Conservation (phyloP, 2,329 filamentous ascomycete genomes). For the Verticillium albo-atrum region DNA sequence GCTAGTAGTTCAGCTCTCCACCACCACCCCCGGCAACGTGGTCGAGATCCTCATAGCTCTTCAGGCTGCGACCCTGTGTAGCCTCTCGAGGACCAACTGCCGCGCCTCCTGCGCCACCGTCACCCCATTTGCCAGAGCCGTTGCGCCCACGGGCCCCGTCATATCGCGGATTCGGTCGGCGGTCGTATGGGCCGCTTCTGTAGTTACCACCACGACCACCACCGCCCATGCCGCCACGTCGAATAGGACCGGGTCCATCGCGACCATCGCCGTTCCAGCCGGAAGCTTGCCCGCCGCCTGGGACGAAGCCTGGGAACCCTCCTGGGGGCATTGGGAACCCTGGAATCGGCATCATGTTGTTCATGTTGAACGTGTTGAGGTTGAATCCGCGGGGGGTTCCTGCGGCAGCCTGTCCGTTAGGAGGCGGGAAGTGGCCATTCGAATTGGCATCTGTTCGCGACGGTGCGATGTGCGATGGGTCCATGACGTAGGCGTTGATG, state of each 20-base stretch:
- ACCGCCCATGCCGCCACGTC: conserved; percentile 57
- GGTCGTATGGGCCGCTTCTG: conserved; percentile 70
- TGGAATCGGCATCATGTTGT: conserved; percentile 55
- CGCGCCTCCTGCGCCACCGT: conserved; percentile 67
- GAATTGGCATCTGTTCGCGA: conserved; percentile 91
- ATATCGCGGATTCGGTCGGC: conserved; percentile 54
- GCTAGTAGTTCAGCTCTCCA: conserved; percentile 85
- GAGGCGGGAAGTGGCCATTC: conserved; percentile 88
- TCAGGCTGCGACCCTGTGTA: conserved; percentile 85
- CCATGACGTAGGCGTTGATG: conserved; percentile 90
- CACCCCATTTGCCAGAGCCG: conserved; percentile 61
- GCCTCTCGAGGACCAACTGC: conserved; percentile 85
- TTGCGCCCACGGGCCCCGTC: conserved; percentile 49
- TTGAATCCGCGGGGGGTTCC: conserved; percentile 93
- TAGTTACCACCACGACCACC: conserved; percentile 41
- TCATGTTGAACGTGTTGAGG: conserved; percentile 65
- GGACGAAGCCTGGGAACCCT: conserved; percentile 52
- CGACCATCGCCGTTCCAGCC: conserved; percentile 54
- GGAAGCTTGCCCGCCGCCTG: conserved; percentile 36
- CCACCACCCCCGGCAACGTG: conserved; percentile 70
- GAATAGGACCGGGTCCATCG: conserved; percentile 59
- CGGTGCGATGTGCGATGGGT: conserved; percentile 90
- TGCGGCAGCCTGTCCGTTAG: conserved; percentile 67
- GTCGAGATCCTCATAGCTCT: conserved; percentile 97
- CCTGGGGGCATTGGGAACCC: conserved; percentile 49